phyloP scores from a whole-genome alignment of 495 filamentous ascomycete species.

The Oidiodendron maius region DNA sequence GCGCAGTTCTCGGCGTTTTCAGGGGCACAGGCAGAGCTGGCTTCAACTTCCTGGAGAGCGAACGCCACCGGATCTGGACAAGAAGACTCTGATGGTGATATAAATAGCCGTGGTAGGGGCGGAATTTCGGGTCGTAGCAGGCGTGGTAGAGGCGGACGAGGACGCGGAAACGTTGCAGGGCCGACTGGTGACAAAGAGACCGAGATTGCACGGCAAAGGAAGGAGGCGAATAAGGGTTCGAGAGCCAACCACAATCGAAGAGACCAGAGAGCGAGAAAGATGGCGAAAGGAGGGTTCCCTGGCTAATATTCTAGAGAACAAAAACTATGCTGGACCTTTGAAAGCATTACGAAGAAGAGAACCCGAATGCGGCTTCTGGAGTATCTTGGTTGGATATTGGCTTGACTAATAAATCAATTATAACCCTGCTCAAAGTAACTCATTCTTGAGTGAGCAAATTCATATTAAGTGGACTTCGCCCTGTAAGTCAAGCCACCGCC shows the following conservation, averaged over 20 bases:
- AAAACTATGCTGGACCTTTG: too few species aligned
- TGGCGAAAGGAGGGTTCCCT: conserved; percentile 47
- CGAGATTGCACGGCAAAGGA: conserved; percentile 55
- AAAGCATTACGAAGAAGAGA: too few species aligned
- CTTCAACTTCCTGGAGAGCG: conserved; percentile 55
- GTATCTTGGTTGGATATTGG: too few species aligned
- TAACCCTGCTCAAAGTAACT: too few species aligned
- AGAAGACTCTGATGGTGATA: conserved; percentile 37
- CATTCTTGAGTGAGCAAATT: too few species aligned
- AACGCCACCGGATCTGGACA: conserved; percentile 35
- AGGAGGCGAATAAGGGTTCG: conserved; percentile 57
- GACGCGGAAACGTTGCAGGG: conserved; percentile 53
- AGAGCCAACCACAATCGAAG: conserved; percentile 62
- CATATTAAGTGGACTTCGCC: too few species aligned
- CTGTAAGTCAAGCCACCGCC: conserved; percentile 47
- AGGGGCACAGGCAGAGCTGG: conserved; percentile 55
- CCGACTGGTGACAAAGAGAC: conserved; percentile 52
- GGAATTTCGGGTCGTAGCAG: conserved; percentile 41
- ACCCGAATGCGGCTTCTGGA: too few species aligned
- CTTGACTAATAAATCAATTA: too few species aligned
- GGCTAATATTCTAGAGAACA: conserved; percentile 7
- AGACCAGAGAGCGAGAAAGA: conserved; percentile 72
- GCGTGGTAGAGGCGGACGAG: conserved; percentile 43
- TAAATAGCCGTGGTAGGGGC: conserved; percentile 31
- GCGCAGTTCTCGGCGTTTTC: conserved; percentile 53